Percentiles rank a stretch among this genome's conserved stretches.
Conservation (phyloP, 306 rosid species). For the Cotoneaster glaucophyllus region DNA sequence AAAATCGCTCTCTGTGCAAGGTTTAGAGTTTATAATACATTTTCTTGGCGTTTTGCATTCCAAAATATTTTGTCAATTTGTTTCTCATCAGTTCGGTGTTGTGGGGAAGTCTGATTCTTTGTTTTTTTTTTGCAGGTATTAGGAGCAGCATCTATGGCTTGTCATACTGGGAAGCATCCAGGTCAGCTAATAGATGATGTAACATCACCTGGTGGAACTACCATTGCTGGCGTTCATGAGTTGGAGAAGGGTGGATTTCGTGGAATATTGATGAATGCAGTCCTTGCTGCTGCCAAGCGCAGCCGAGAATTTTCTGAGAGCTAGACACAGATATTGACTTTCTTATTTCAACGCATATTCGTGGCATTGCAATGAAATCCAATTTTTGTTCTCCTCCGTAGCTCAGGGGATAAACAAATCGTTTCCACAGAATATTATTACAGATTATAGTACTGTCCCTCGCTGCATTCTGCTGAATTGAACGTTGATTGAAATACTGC, state of each 20-base stretch:
- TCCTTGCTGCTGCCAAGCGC: slow-evolving; percentile 80
- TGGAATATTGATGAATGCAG: slow-evolving; percentile 91
- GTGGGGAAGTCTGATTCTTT: not conserved
- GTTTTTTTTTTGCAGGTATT: slow-evolving; percentile 42
- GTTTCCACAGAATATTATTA: not conserved
- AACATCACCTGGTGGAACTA: slow-evolving; percentile 92
- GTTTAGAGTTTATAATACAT: no score
- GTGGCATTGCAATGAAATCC: not conserved
- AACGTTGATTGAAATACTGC: not conserved
- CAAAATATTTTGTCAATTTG: not conserved
- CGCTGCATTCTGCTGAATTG: not conserved
- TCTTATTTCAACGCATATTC: not conserved
- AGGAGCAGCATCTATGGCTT: slow-evolving; percentile 90
- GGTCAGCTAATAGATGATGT: slow-evolving; percentile 95
- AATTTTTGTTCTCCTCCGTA: not conserved
- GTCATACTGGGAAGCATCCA: slow-evolving; percentile 66
- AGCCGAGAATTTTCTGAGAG: slow-evolving; percentile 58
- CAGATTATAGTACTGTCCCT: not conserved
- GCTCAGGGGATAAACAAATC: not conserved
- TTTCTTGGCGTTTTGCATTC: not conserved
- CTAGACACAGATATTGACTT: not conserved
- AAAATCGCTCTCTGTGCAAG: not conserved
- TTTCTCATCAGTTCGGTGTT: not conserved
- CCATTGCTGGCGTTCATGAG: slow-evolving; percentile 83
- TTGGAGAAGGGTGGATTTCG: slow-evolving; percentile 92